Base-by-base conservation (phyloP, 2,329 filamentous ascomycete genomes). In the Arthrocladium fulminans region DNA sequence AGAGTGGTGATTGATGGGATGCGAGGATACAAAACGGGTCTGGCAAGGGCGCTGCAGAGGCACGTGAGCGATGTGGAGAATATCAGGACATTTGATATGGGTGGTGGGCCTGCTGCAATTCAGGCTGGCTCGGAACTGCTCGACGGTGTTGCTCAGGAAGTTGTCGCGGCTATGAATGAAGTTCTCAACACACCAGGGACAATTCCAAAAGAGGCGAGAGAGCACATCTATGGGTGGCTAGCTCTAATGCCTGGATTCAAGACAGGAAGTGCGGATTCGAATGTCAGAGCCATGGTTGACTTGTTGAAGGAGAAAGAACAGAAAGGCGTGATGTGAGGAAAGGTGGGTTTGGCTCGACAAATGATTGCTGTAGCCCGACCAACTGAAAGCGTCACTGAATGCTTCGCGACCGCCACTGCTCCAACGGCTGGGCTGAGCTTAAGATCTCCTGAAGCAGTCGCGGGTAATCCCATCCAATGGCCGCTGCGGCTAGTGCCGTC, bases 391-490 rank as follows among this genome's bases (percentile, higher is more conserved):
- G n/a, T 15, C 17, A 35, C 17, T 9, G n/a, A 8, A 44, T 30
- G 17, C 25, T 44, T 27, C 20, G 23, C 12, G 23, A n/a, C 17
- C 41, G 19, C 27, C 30, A 32, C n/a, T 44, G 41, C 24, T 45
- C n/a, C n/a, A 45, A 22, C 15, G 56, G 53, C 24, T 43, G 55
- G 1, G 54, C 61, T 22, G 52, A 60, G 9, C 57, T 51, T 40
- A 70, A 43, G 15, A 73, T 68, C 45, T 66, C 61, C 44, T 57
- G 44, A 47, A 72, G 45, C 4, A 73, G 58, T 1, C 51, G 59
- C 3, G 55, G 35, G 54, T 71, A 73, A 34, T 69, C 66, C 70
- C 70, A 73, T 0, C 68, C 69, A 7, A 70, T 49, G 2, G 60
- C 63, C 2, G 58, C 54, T 7, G 72, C 73, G 4, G 73, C 70